These are phyloP conservation scores for Desmodesmus armatus DNA, from an alignment of 139 green algal genomes.

Conservation along the genomic window DNA sequence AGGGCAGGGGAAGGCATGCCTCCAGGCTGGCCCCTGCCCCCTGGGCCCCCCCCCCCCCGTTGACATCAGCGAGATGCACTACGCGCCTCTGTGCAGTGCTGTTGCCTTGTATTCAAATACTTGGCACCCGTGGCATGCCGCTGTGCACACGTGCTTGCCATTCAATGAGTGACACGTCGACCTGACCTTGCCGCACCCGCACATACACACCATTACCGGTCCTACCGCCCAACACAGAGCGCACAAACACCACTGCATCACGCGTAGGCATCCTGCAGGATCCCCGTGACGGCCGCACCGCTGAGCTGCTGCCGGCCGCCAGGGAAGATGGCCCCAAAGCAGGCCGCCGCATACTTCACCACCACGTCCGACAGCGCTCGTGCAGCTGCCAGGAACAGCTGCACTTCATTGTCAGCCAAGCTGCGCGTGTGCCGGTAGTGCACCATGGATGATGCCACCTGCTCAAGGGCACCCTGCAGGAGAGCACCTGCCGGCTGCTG, in stretches of 20 bases:
- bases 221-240: not conserved
- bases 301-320: not conserved
- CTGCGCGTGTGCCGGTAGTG: constrained; percentile 65
- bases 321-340: constrained; percentile 72
- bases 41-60: too few relatives aligned
- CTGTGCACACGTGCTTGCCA: too few relatives aligned
- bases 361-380: constrained; percentile 61
- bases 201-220: not conserved
- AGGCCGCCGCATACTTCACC: constrained; percentile 68
- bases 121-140: too few relatives aligned
- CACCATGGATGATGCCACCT: constrained; percentile 63
- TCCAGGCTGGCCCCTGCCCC: too few relatives aligned
- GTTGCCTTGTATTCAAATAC: too few relatives aligned
- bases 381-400: constrained; percentile 52
- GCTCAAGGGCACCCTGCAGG: constrained; percentile 69
- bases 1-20: too few relatives aligned
- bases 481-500: constrained; percentile 28
- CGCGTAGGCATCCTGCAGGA: not conserved
- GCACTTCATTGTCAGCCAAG: constrained; percentile 60
- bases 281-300: not conserved
- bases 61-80: too few relatives aligned
- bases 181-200: too few relatives aligned
- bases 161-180: too few relatives aligned
- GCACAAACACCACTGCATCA: too few relatives aligned
- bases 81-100: too few relatives aligned